Conservation (phyloP, 2,329 filamentous ascomycete species). For the Ceratocystiopsis sp. region DNA sequence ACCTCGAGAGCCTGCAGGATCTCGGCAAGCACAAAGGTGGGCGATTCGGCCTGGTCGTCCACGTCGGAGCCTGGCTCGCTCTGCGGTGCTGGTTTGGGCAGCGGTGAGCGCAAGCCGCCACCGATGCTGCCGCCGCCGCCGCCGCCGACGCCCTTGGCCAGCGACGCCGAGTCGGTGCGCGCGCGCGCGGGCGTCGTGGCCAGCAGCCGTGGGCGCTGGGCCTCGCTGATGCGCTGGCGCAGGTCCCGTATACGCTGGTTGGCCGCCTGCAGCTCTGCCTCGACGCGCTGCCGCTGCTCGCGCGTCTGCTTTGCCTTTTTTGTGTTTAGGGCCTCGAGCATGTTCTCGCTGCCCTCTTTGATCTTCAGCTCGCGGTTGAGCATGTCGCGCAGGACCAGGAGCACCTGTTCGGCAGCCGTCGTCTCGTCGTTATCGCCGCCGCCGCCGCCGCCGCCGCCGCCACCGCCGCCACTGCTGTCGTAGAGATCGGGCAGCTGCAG, state of each 20-base stretch:
- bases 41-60: conserved; percentile 63
- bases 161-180: conserved; percentile 29
- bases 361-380: conserved; percentile 96
- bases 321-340: conserved; percentile 82
- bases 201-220: conserved; percentile 32
- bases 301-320: conserved; percentile 95
- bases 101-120: conserved; percentile 35
- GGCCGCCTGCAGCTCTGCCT: conserved; percentile 79
- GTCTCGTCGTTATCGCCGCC: conserved; percentile 4
- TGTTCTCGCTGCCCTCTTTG: conserved; percentile 92
- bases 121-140: too few relatives aligned
- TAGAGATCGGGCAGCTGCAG: conserved; percentile 47
- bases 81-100: conserved; percentile 28
- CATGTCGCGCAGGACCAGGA: conserved; percentile 61
- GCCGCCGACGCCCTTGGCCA: conserved; percentile 13
- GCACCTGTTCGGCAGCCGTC: conserved; percentile 45
- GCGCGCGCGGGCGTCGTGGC: conserved; percentile 35
- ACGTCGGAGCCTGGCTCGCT: conserved; percentile 42
- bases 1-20: conserved; percentile 78
- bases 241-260: conserved; percentile 54
- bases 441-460: background rate
- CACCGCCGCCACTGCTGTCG: background rate
- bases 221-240: conserved; percentile 41
- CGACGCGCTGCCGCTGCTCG: conserved; percentile 60
- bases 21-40: conserved; percentile 79